Base-by-base conservation (phyloP, 169 alveolate species). In the Cryptosporidium ubiquitum region DNA sequence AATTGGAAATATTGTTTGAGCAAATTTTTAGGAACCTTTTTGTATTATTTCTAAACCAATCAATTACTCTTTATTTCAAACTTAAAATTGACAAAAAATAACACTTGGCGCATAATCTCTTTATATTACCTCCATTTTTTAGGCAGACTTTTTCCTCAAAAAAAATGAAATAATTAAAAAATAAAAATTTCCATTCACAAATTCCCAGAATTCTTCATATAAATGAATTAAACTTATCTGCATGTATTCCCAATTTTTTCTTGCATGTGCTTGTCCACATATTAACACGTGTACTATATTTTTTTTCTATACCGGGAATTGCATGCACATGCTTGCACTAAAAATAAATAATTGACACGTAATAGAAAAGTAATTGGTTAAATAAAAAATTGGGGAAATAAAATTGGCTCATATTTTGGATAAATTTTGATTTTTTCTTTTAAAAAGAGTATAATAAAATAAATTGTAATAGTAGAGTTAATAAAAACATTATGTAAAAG, bases 191-290 rank as follows among this genome's bases (percentile, higher is more conserved):
- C 37, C 35, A 23, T 23, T 9, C 2, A 6, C 18, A 0, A 55
- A n/a, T 55, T 55, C n/a, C 29, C 35, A 20, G n/a, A 51, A 55
- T 55, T 3, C 14, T 3, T 55, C 35, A 2, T 3, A n/a, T 55
- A 9, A 55, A 55, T 0, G 66, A 4, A 55, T 55, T 55, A 55
- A 0, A n/a, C 5, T 7, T 5, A 26, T 23, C 20, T 55, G 66
- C 66, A 55, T 55, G 66, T 12, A 20, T 4, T 20, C 5, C 9
- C 4, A 23, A 31, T 37, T 64, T 5, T 35, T 31, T 35, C 18
- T 14, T 35, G 47, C 71, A 64, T 37, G 29, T 64, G 12, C 29
- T 33, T 64, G 42, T 64, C 71, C 71, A 37, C 71, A 64, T 64
- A 49, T 16, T 6, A 31, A 64, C 49, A 64, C 49, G 71, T 37